Evolutionary conservation across 441 rosid species (phyloP).

Genomic region (Jatropha podagrica): DNA sequence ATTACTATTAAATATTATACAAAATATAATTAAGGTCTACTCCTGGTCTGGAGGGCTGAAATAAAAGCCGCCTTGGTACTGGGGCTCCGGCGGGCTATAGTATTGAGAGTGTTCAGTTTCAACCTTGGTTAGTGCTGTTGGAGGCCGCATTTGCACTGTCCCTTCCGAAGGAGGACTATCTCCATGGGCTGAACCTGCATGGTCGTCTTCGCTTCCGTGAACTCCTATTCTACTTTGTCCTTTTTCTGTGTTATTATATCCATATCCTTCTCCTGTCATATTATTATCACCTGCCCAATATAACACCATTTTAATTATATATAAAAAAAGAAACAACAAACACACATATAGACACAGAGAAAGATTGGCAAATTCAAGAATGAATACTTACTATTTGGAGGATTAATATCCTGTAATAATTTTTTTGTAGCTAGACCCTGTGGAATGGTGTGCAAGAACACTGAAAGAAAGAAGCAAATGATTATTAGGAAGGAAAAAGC

Average conservation of each 20-base stretch:
- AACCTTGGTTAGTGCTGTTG: slow-evolving; percentile 1
- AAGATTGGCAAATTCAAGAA: neutral
- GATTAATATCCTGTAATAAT: neutral
- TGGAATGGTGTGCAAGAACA: neutral
- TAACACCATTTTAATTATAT: neutral
- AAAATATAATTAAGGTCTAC: no score
- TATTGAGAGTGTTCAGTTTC: neutral
- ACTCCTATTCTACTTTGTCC: slow-evolving; percentile 12
- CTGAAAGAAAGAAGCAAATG: slow-evolving; percentile 8
- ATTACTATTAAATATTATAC: no score
- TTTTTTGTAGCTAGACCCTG: slow-evolving; percentile 1
- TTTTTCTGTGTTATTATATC: neutral
- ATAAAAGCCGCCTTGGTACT: neutral
- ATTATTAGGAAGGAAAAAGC: neutral
- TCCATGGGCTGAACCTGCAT: slow-evolving; percentile 14
- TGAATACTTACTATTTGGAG: neutral
- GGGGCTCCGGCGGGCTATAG: neutral
- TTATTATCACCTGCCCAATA: neutral
- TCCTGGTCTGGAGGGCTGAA: neutral
- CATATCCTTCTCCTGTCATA: neutral
- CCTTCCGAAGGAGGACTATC: neutral
- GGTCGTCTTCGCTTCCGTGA: neutral
- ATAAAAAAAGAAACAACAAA: no score
- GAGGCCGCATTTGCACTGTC: slow-evolving; percentile 16
- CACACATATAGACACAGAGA: no score